Base-by-base conservation (phyloP, 2,329 filamentous ascomycete genomes). In the Teratosphaeria viscida region DNA sequence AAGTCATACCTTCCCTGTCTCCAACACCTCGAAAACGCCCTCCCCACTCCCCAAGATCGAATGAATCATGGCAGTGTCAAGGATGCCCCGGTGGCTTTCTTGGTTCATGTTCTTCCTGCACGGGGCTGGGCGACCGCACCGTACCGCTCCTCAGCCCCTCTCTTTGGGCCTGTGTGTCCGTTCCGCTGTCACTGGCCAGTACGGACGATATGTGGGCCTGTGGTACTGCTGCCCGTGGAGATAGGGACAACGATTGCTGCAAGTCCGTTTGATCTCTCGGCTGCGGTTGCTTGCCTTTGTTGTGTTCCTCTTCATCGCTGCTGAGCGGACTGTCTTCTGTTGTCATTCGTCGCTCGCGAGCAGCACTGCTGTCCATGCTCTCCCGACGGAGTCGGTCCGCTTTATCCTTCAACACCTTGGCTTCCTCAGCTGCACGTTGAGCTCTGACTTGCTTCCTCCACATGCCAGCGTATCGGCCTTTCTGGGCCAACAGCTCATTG, bases 401-500 rank as follows among this genome's bases (percentile, higher is more conserved):
- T 66, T 79, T 79, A 61, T 78, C 77, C 60, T 79, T 78, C 57
- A 80, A 70, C 14, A 76, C 70, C 57, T 76, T 75, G 34, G 78
- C 78, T 64, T 80, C 77, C 60, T 80, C 77, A 14, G 78, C 78
- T 16, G 78, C 78, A 57, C 74, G 68, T 64, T 80, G 77, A 14
- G 78, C 78, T 8, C 77, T 75, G 26, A 80, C 78, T 63, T 81
- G 78, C 69, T 80, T 80, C 70, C 73, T 75, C 78, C 78, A 81
- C 78, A 81, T 80, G 57, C 69, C 73, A 5, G 76, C 74, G 61
- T 81, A 81, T 32, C 76, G 73, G 12, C 75, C 75, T 59, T 75
- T 77, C 61, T 72, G 68, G 19, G 75, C 76, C 23, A 82, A 72
- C 19, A 82, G 71, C 60, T 81, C 77, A 16, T 77, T 71, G 59